These are phyloP conservation scores for Globisporangium rhizosaccharum DNA, from an alignment of 352 stramenopile species.

Conservation along the genomic window DNA sequence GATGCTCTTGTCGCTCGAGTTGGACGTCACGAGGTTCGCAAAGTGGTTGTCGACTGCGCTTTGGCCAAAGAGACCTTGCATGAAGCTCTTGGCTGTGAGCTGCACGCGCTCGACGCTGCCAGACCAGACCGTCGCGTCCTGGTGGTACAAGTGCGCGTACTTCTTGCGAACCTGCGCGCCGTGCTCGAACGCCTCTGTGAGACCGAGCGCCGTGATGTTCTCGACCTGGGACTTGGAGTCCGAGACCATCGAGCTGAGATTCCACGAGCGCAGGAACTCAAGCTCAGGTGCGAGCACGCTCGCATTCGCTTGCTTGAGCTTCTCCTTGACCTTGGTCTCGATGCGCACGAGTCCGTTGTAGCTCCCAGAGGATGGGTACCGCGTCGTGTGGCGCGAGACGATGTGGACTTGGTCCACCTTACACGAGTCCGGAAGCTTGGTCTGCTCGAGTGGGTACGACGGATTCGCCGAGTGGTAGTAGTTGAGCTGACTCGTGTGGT, in stretches of 20 bases:
- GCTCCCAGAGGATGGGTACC: slow-evolving; percentile 47
- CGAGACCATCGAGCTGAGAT: slow-evolving; percentile 30
- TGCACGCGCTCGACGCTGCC: slow-evolving; percentile 46
- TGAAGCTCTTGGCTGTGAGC: slow-evolving; percentile 42
- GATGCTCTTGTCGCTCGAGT: slow-evolving; percentile 30
- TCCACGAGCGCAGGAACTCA: slow-evolving; percentile 41
- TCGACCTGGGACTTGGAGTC: slow-evolving; percentile 28
- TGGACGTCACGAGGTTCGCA: slow-evolving; percentile 28
- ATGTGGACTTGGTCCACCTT: slow-evolving; percentile 48
- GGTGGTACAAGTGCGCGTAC: slow-evolving; percentile 36
- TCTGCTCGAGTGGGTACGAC: slow-evolving; percentile 28
- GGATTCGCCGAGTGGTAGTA: slow-evolving; percentile 49
- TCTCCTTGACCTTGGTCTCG: slow-evolving; percentile 21
- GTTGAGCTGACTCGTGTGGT: slow-evolving; percentile 56
- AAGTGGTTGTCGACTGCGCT: slow-evolving; percentile 21
- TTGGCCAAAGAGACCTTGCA: slow-evolving; percentile 40
- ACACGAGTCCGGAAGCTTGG: slow-evolving; percentile 32
- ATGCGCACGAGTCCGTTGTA: slow-evolving; percentile 36
- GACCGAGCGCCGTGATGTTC: slow-evolving; percentile 50
- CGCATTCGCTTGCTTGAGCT: slow-evolving; percentile 24
- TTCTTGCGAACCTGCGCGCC: slow-evolving; percentile 30
- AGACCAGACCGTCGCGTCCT: slow-evolving; percentile 37
- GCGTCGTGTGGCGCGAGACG: slow-evolving; percentile 43
- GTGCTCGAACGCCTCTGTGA: slow-evolving; percentile 37
- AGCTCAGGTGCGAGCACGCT: slow-evolving; percentile 23